These are phyloP conservation scores for Phytophthora pseudosyringae DNA, from an alignment of 352 stramenopile species.

Conservation along the genomic window DNA sequence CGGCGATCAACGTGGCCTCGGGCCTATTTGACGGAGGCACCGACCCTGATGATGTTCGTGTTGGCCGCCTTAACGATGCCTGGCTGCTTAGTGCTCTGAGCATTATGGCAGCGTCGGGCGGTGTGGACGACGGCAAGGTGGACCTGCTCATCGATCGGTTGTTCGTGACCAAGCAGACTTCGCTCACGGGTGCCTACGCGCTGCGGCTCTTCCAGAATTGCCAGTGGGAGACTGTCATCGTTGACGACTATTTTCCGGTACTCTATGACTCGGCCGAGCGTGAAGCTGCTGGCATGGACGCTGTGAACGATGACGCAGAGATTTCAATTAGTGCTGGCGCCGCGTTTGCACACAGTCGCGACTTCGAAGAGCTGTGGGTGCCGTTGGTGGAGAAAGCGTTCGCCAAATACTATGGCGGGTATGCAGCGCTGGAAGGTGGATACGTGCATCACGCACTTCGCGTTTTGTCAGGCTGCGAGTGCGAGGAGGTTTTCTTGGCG, in stretches of 20 bases:
- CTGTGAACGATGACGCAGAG: conserved; percentile 17
- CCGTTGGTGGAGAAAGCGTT: conserved; percentile 93
- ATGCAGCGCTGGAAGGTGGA: conserved; percentile 81
- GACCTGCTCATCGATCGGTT: conserved; percentile 89
- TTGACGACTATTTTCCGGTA: conserved; percentile 93
- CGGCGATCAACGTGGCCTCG: conserved; percentile 87
- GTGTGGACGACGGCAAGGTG: conserved; percentile 89
- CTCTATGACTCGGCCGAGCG: conserved; percentile 49
- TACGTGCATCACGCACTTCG: conserved; percentile 93
- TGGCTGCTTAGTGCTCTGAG: conserved; percentile 92
- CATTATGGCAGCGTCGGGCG: conserved; percentile 91
- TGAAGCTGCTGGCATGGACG: conserved; percentile 20
- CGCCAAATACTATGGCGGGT: conserved; percentile 92
- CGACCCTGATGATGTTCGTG: conserved; percentile 89
- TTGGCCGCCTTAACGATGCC: conserved; percentile 85
- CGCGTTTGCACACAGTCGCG: conserved; percentile 86
- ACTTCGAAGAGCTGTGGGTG: conserved; percentile 94
- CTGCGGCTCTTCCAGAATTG: conserved; percentile 92
- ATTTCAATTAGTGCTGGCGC: conserved; percentile 64
- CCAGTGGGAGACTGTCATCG: conserved; percentile 93
- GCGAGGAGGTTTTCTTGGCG: conserved; percentile 90
- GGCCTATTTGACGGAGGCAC: conserved; percentile 93
- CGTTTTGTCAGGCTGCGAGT: conserved; percentile 86
- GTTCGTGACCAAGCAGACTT: conserved; percentile 92
- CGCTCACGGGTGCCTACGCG: conserved; percentile 91